Evolutionary conservation across 139 green algal genomes (phyloP).

Genomic region (Tetraselmis striata): DNA sequence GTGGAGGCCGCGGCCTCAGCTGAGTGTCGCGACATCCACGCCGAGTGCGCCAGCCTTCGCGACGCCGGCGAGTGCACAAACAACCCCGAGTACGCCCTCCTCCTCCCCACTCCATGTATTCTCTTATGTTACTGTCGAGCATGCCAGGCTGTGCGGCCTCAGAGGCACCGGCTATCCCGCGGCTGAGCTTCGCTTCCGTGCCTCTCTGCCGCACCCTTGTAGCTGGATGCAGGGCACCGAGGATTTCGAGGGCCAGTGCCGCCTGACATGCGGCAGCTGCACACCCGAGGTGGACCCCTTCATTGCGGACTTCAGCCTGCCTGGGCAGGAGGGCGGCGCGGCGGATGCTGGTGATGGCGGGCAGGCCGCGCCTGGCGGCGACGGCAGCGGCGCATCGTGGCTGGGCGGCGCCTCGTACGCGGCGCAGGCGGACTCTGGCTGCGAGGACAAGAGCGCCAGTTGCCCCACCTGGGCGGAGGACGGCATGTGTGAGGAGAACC

Average conservation of each 20-base stretch:
- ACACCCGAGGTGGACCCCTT: neutral
- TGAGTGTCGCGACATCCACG: neutral
- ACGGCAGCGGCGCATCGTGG: neutral
- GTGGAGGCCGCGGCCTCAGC: neutral
- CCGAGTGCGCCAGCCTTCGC: neutral
- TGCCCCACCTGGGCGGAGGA: neutral
- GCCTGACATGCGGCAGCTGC: neutral
- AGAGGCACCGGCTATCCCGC: no score
- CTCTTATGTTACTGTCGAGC: no score
- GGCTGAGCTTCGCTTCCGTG: no score
- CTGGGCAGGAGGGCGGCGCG: neutral
- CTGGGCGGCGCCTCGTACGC: neutral
- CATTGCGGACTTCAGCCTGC: neutral
- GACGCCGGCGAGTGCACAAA: neutral
- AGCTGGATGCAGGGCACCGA: conserved; percentile 1
- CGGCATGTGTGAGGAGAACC: neutral
- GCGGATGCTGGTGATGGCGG: neutral
- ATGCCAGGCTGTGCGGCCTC: no score
- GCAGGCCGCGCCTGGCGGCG: no score
- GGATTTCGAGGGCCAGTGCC: neutral
- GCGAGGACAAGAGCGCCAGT: neutral
- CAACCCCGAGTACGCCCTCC: neutral
- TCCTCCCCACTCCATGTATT: no score
- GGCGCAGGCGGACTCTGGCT: neutral
- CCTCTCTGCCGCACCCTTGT: no score